Conservation (phyloP, 2,329 filamentous ascomycete species). For the Pseudocercospora pini-densiflorae region DNA sequence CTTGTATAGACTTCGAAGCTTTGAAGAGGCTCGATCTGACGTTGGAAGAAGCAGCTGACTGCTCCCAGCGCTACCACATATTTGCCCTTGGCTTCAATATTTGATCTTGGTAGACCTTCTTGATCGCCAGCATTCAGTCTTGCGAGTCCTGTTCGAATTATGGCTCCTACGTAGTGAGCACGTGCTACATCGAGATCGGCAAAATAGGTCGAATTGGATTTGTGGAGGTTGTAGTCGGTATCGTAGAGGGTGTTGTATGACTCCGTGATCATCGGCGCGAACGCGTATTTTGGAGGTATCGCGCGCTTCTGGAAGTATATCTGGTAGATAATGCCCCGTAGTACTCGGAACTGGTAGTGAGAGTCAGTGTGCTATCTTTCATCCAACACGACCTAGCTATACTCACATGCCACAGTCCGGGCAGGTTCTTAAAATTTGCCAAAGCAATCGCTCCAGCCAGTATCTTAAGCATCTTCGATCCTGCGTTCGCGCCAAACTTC, state of each 20-base stretch:
- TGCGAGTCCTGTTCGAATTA: slow-evolving; percentile 52
- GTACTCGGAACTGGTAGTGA: slow-evolving; percentile 47
- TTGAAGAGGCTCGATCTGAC: slow-evolving; percentile 51
- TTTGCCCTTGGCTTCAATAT: slow-evolving; percentile 34
- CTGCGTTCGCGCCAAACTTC: slow-evolving; percentile 29
- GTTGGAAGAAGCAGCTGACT: slow-evolving; percentile 54
- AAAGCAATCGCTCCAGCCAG: slow-evolving; percentile 53
- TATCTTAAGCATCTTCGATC: slow-evolving; percentile 30
- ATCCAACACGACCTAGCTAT: not conserved
- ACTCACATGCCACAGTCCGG: slow-evolving; percentile 74
- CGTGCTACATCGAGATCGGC: slow-evolving; percentile 82
- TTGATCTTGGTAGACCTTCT: slow-evolving; percentile 38
- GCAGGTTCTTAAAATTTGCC: slow-evolving; percentile 74
- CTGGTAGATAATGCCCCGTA: slow-evolving; percentile 53
- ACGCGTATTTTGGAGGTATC: slow-evolving; percentile 64
- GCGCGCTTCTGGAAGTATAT: slow-evolving; percentile 48
- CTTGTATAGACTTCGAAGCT: slow-evolving; percentile 55
- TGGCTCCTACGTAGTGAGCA: slow-evolving; percentile 72
- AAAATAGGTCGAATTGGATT: slow-evolving; percentile 86
- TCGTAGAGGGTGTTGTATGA: slow-evolving; percentile 73
- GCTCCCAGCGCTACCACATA: slow-evolving; percentile 52
- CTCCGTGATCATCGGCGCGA: slow-evolving; percentile 70
- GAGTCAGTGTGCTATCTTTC: not conserved
- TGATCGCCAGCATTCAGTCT: slow-evolving; percentile 42
- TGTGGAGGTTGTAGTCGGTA: slow-evolving; percentile 86